Conservation (phyloP, 2,329 filamentous ascomycete species). For the Parastagonospora nodorum region DNA sequence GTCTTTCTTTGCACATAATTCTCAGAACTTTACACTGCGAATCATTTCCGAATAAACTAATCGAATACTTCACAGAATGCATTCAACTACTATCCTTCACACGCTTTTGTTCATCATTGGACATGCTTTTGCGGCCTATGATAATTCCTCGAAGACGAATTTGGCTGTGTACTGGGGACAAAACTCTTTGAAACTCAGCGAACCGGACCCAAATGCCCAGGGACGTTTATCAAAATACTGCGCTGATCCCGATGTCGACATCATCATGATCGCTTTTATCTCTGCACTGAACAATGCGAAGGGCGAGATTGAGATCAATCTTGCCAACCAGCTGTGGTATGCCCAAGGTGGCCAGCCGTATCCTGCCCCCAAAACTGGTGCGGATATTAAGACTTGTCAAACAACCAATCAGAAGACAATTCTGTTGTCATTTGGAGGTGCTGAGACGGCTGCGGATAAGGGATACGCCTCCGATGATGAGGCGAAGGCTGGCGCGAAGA, state of each 20-base stretch:
- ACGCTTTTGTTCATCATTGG: background rate
- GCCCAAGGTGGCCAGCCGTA: conserved; percentile 43
- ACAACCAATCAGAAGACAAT: conserved; percentile 69
- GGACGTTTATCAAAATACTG: conserved; percentile 20
- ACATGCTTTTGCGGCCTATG: background rate
- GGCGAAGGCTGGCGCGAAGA: conserved; percentile 56
- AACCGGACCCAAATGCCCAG: conserved; percentile 18
- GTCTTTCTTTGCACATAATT: too few species aligned
- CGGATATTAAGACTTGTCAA: conserved; percentile 65
- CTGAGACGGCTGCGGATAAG: conserved; percentile 57
- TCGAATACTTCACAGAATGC: too few species aligned
- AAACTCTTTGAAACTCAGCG: conserved; percentile 23
- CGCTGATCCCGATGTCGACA: background rate
- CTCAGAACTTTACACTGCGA: too few species aligned
- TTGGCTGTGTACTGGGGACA: conserved; percentile 71
- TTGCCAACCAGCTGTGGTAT: conserved; percentile 57
- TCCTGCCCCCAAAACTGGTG: conserved; percentile 68
- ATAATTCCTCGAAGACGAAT: conserved; percentile 47
- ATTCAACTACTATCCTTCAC: too few species aligned
- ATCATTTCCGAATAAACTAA: too few species aligned
- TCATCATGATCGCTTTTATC: conserved; percentile 69
- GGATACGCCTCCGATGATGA: conserved; percentile 52
- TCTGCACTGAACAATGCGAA: conserved; percentile 60
- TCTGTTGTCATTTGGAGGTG: conserved; percentile 74
- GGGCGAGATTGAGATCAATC: conserved; percentile 61